Evolutionary conservation across 2,329 filamentous ascomycete species (phyloP), one percentile per base, ranked within the genome.

Genomic region (Xylaria sp.): DNA sequence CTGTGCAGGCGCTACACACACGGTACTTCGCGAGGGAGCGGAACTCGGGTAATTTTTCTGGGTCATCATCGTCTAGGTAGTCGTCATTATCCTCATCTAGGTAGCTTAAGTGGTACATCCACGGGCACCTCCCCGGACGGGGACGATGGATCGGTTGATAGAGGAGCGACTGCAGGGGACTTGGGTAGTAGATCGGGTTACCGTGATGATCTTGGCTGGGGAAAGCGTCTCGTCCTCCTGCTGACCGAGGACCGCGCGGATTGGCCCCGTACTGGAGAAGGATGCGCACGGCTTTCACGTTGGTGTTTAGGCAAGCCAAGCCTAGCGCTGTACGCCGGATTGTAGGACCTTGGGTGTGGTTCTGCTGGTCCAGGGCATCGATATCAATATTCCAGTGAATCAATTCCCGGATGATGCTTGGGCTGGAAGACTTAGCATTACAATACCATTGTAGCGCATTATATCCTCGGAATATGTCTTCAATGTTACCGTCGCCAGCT

Each of bases 361-460:
- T n/a, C 36, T 63, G 60, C 19, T 67, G 63, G 32, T 72, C 69
- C 2, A 71, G 9, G 6, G 63, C 69, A 48, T 70, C 30, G 59
- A 71, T 65, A 17, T 69, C 65, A 19, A 72, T 57, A 7, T 69
- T 64, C 1, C 12, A 34, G 12, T 14, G 2, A 12, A 72, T 12
- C 0, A 72, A 56, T 11, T 58, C 45, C 19, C 45, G 14, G 32
- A 70, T 69, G 4, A 69, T 64, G 17, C 59, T 57, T 3, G 63
- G 70, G 14, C 61, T 67, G 8, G 65, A 69, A 3, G 70, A 61
- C 45, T 65, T 65, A 3, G 70, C 66, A 39, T 72, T 53, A 48
- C 70, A 69, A 32, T 72, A 67, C 70, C 70, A 72, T 12, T 72
- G 65, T 0, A 72, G 58, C 14, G 66, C 60, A 14, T 71, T 69